Base-by-base conservation (phyloP, 2,329 filamentous ascomycete species). In the Fusarium pininemorale region DNA sequence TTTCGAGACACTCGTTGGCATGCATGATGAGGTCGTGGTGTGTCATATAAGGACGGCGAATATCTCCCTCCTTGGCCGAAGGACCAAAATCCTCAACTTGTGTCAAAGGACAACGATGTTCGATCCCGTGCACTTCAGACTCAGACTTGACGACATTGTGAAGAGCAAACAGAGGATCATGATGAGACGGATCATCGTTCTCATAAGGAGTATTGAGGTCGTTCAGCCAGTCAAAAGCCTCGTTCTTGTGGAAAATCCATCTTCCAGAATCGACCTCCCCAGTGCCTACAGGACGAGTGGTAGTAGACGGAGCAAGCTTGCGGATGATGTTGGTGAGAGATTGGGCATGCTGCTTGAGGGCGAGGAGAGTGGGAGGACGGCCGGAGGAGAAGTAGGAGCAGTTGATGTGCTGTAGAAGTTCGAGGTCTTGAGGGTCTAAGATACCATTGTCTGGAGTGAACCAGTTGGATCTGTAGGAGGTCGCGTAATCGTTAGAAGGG, bases 281-380 rank as follows among this genome's bases (percentile, higher is more conserved):
- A 4, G 74, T 9, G 55, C 71, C 66, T 7, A 80, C 54, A 12
- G 73, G 74, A 9, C 74, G 70, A 24, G 67, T 71, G 15, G 70
- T 73, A 12, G 81, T 78, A 14, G 82, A 84, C 9, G 87, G 82
- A 6, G 82, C 83, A 16, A 90, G 79, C 47, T 82, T 80, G 7
- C 83, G 83, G 69, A 91, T 89, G 54, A 91, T 82, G 20, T 86
- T 83, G 39, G 83, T 81, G 22, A 91, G 84, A n/a, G 87, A 86
- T 61, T 90, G 89, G 0, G 88, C 87, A 70, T 91, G 89, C 75
- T 89, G 86, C 79, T 91, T 91, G 41, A 91, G 83, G 3, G 87
- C 83, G 3, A 87, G 80, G n/a, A 91, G 82, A 0, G 88, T 90
- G 4, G 89, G 88, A 7, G 88, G 81, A 11, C 82, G 78, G 9